Percentiles rank a stretch among this genome's conserved stretches.
Conservation (phyloP, 352 stramenopile genomes). For the Lagenidium giganteum region DNA sequence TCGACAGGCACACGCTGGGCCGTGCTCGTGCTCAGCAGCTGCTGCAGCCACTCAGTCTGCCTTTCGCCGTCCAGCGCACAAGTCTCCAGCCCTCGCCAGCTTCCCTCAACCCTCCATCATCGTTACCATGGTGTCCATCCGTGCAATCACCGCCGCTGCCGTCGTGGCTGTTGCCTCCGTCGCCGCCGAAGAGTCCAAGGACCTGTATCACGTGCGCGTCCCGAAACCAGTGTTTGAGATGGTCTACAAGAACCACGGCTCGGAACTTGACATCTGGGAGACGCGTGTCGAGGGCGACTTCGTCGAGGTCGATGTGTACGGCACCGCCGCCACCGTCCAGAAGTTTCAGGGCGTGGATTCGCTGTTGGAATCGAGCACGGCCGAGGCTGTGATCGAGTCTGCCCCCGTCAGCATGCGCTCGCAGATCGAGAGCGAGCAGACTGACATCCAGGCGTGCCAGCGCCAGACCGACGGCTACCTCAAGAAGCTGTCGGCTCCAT, state of each 20-base stretch:
- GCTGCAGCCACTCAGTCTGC: too few species aligned
- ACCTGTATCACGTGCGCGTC: constrained; percentile 27
- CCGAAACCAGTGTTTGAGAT: constrained; percentile 17
- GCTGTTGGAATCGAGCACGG: too few species aligned
- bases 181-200: constrained; percentile 17
- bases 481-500: constrained; percentile 3
- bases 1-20: too few species aligned
- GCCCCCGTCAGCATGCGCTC: constrained; percentile 6
- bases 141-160: too few species aligned
- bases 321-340: constrained; percentile 3
- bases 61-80: too few species aligned
- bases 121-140: too few species aligned
- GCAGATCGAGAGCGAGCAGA: not conserved
- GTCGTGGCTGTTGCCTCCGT: constrained; percentile 6
- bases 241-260: constrained; percentile 4
- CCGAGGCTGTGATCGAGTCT: not conserved
- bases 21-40: too few species aligned
- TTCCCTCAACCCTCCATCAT: too few species aligned
- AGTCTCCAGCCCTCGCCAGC: too few species aligned
- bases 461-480: constrained; percentile 3
- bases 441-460: constrained; percentile 4
- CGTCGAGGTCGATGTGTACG: constrained; percentile 14
- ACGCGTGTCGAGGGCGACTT: constrained; percentile 5
- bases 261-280: constrained; percentile 16
- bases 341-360: too few species aligned